Base-by-base conservation (phyloP, 116 monocot genomes). In the Trichopus zeylanicus region DNA sequence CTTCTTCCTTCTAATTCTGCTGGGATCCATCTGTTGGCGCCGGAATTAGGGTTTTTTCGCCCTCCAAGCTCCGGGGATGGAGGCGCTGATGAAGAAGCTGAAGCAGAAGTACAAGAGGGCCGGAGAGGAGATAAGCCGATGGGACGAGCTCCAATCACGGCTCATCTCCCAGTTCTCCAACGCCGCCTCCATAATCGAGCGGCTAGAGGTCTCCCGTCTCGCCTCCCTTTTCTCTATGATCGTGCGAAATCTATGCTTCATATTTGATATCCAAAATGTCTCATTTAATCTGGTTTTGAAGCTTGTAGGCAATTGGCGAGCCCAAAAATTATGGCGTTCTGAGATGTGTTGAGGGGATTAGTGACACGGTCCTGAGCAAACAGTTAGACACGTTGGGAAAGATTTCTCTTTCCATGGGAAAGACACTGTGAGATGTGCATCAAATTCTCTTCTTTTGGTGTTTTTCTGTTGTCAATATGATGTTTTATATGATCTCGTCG, bases 61-160 rank as follows among this genome's bases (percentile, higher is more conserved):
- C 5, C 15, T 37, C 15, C 35, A n/a, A n/a, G n/a, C n/a, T n/a
- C n/a, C n/a, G n/a, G 59, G 34, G 54, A 95, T 89, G 94, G 83
- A 86, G 74, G 58, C 63, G 29, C 47, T 74, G 57, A 56, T 95
- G 49, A 83, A 65, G 72, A 95, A 83, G 74, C 64, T 86, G 49
- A 86, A 84, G 26, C 70, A 84, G 46, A 89, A 76, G 71, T 81
- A 81, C 61, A 76, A 58, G 48, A 71, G 66, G 51, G 72, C 57
- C 16, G 67, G 57, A 38, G 86, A 84, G 4, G 87, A 95, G 34
- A 79, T 95, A 81, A 69, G 13, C 10, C 78, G 70, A 48, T 95
- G 95, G 95, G 86, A 95, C 19, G 84, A 81, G 31, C 66, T 83
- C 62, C 90, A 95, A 22, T 64, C 76, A 24, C 57, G 68, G 6